Evolutionary conservation across 2,329 filamentous ascomycete genomes (phyloP).

Genomic region (Corinectria fuckeliana): DNA sequence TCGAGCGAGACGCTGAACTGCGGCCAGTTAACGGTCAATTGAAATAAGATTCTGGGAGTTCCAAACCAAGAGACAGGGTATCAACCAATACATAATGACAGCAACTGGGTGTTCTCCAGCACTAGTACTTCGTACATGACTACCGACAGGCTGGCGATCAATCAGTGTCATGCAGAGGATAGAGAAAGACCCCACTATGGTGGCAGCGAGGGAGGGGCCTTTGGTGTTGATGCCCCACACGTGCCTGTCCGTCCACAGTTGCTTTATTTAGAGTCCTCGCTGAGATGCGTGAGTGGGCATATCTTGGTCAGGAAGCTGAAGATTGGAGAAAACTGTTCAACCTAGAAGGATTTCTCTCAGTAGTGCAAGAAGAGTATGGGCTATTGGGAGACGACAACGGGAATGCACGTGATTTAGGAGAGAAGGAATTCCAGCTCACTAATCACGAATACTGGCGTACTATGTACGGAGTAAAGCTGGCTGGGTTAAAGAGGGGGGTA

Average conservation of each 20-base stretch:
- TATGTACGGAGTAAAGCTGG: too few relatives aligned
- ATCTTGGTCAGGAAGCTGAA: background rate
- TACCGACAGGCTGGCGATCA: conserved; percentile 1
- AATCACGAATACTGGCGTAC: background rate
- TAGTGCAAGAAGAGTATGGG: background rate
- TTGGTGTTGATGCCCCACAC: conserved; percentile 9
- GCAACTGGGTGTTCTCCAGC: background rate
- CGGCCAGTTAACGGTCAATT: background rate
- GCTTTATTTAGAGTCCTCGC: conserved; percentile 13
- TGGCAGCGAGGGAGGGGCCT: conserved; percentile 4
- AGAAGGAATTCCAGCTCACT: background rate
- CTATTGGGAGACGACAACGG: background rate
- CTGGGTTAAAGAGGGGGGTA: background rate
- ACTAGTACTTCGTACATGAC: too few relatives aligned
- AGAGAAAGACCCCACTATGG: conserved; percentile 11
- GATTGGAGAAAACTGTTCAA: background rate
- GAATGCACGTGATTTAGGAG: background rate
- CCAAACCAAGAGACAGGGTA: background rate
- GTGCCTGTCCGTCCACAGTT: background rate
- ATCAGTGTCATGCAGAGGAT: background rate
- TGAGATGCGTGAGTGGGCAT: background rate
- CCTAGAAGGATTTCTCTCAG: background rate
- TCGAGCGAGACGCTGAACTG: background rate
- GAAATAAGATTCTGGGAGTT: background rate
- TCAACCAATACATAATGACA: background rate